phyloP scores from a whole-genome alignment of 176 grass and related monocot species.

The Bolboschoenus planiculmis region DNA sequence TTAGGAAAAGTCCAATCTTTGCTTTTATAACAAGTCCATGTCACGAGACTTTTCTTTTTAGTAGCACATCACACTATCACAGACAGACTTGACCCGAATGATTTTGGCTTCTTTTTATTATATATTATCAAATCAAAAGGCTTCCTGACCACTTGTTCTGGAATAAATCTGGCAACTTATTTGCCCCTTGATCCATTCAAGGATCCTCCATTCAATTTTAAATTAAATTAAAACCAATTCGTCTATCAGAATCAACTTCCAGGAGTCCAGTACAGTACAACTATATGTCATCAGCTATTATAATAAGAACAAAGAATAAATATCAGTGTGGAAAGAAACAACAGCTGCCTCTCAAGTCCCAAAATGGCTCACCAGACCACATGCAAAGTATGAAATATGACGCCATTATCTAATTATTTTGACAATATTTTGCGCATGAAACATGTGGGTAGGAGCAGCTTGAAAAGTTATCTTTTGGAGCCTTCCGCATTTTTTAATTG shows the following conservation, averaged over 20 bases:
- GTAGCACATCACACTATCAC: neutral
- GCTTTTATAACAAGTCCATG: neutral
- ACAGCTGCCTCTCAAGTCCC: neutral
- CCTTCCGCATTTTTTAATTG: neutral
- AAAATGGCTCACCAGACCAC: neutral
- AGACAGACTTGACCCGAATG: neutral
- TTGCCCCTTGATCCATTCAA: neutral
- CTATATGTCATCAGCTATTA: neutral
- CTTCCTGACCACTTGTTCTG: neutral
- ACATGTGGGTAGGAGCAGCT: neutral
- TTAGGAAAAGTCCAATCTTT: conserved; percentile 7
- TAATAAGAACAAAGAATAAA: too few relatives aligned
- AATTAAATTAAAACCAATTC: neutral
- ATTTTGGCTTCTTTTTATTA: neutral
- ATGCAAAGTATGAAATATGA: neutral
- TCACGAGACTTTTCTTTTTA: neutral
- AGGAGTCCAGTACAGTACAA: neutral
- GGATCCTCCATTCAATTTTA: neutral
- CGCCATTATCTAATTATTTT: neutral
- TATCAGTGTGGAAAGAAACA: too few relatives aligned
- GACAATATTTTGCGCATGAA: neutral
- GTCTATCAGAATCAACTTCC: neutral
- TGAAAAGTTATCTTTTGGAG: neutral
- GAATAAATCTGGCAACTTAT: neutral
- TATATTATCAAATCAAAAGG: neutral